Conservation (phyloP, 2,329 filamentous ascomycete genomes). For the Neonectria faginata region DNA sequence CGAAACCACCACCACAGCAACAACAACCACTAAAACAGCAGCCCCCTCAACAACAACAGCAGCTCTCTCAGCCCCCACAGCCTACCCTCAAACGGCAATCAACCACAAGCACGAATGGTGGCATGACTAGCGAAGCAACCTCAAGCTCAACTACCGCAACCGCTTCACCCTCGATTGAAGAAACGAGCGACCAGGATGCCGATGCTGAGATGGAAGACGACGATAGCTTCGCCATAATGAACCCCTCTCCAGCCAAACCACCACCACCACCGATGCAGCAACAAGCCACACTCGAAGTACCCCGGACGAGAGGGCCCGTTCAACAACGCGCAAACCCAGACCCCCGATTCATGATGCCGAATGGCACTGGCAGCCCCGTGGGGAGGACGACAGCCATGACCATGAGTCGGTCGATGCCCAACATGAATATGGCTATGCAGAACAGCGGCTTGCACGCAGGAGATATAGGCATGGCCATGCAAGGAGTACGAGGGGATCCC, state of each 20-base stretch:
- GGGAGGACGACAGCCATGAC: conserved; percentile 52
- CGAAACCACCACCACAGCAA: conserved; percentile 31
- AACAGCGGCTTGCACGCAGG: conserved; percentile 54
- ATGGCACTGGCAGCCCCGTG: conserved; percentile 51
- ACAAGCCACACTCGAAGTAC: conserved; percentile 58
- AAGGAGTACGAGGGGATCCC: conserved; percentile 59
- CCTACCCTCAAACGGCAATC: conserved; percentile 47
- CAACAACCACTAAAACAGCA: conserved; percentile 37
- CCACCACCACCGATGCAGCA: conserved; percentile 54
- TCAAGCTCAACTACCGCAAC: conserved; percentile 50
- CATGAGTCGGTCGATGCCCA: conserved; percentile 60
- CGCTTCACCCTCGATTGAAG: conserved; percentile 56
- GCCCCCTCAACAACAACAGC: conserved; percentile 34
- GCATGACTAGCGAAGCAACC: conserved; percentile 50
- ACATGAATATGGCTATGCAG: conserved; percentile 58
- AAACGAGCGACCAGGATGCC: conserved; percentile 60
- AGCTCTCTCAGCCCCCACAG: conserved; percentile 28
- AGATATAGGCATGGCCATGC: conserved; percentile 60
- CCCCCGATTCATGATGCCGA: conserved; percentile 58
- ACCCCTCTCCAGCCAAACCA: conserved; percentile 54
- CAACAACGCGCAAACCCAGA: conserved; percentile 51
- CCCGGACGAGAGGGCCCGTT: conserved; percentile 54
- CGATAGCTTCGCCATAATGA: conserved; percentile 65
- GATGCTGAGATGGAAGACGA: conserved; percentile 70
- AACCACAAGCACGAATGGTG: conserved; percentile 51